phyloP scores from a whole-genome alignment of 139 green algal species.

The Picochlorum sp. region DNA sequence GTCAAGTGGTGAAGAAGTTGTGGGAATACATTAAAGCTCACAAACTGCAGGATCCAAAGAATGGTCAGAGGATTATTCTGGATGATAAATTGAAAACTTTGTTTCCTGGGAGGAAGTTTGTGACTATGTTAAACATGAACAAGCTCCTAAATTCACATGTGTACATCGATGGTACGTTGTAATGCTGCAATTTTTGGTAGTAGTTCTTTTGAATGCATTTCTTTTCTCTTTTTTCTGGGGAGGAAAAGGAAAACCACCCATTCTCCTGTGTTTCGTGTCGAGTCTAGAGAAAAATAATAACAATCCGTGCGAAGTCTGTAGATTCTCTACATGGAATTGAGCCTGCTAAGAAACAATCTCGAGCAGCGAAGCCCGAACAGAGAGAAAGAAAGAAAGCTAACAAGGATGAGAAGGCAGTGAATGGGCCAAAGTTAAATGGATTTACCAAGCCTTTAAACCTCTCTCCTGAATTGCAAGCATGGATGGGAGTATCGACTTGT shows the following conservation, averaged over 20 bases:
- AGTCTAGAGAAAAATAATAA: background rate
- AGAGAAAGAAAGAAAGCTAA: background rate
- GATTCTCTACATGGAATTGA: background rate
- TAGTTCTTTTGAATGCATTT: too few species aligned
- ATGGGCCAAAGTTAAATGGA: slow-evolving; percentile 4
- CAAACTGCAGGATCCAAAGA: slow-evolving; percentile 60
- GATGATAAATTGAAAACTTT: slow-evolving; percentile 55
- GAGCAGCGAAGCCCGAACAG: slow-evolving; percentile 3
- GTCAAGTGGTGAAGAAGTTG: slow-evolving; percentile 61
- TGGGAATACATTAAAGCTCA: slow-evolving; percentile 78
- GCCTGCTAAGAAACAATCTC: slow-evolving; percentile 6
- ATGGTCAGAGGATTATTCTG: slow-evolving; percentile 33
- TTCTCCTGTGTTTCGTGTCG: too few species aligned
- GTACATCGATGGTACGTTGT: slow-evolving; percentile 8
- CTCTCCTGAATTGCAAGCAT: slow-evolving; percentile 29
- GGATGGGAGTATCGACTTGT: slow-evolving; percentile 22
- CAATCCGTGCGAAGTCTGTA: too few species aligned
- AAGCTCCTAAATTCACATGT: slow-evolving; percentile 58
- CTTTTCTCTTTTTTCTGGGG: too few species aligned
- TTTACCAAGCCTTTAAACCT: slow-evolving; percentile 40
- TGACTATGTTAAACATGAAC: slow-evolving; percentile 75
- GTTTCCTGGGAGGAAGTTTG: slow-evolving; percentile 30
- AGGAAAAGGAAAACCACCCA: too few species aligned
- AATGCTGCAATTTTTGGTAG: too few species aligned
- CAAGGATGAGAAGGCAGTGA: slow-evolving; percentile 8